Percentiles rank a stretch among this genome's conserved stretches.
phyloP scores from a whole-genome alignment of 2,329 filamentous ascomycete genomes.

The Xylaria sp. region DNA sequence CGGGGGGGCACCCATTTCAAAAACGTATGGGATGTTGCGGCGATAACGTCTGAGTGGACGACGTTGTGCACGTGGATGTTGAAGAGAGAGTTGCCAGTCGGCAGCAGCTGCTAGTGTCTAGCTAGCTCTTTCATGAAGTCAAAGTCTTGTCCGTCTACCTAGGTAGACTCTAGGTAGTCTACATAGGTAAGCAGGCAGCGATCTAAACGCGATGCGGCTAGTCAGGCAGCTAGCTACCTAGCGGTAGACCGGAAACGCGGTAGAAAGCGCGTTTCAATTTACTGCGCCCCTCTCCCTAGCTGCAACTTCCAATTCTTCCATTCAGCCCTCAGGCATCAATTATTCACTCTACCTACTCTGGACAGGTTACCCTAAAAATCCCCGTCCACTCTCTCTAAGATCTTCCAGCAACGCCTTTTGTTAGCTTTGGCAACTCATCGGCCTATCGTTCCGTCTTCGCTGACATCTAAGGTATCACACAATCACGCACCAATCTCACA shows the following conservation, averaged over 20 bases:
- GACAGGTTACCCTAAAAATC: background rate
- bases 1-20: background rate
- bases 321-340: background rate
- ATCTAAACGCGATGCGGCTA: no score
- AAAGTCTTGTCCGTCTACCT: no score
- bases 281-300: background rate
- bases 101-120: background rate
- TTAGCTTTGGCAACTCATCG: background rate
- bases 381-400: background rate
- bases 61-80: background rate
- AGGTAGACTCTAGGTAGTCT: no score
- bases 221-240: no score
- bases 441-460: background rate
- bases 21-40: background rate
- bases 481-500: background rate
- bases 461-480: background rate
- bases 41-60: no score
- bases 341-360: background rate
- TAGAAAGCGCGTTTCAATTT: slow-evolving; percentile 9
- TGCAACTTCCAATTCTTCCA: background rate
- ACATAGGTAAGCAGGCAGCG: no score
- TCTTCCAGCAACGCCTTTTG: background rate
- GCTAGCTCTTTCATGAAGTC: background rate
- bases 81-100: background rate
- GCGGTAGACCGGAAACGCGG: background rate